Conservation (phyloP, 2,329 filamentous ascomycete species). For the Alternaria incomplexa region DNA sequence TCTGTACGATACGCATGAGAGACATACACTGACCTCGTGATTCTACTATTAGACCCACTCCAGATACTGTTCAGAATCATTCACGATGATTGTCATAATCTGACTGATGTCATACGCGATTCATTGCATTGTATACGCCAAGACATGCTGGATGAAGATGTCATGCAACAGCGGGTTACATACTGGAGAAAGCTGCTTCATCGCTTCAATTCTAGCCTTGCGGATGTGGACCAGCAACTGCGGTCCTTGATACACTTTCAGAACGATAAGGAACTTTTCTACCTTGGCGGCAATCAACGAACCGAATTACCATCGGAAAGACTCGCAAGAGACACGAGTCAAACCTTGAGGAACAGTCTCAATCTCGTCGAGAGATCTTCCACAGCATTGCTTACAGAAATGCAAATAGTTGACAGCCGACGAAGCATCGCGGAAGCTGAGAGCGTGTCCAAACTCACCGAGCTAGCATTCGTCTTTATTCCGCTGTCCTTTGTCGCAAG, state of each 20-base stretch:
- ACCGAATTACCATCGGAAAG: not conserved
- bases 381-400: constrained; percentile 46
- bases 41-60: constrained; percentile 61
- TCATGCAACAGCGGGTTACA: not conserved
- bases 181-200: not conserved
- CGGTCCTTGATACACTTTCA: not conserved
- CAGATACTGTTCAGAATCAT: constrained; percentile 16
- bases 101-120: constrained; percentile 17
- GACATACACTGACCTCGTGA: not conserved
- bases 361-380: not conserved
- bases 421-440: constrained; percentile 39
- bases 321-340: not conserved
- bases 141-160: constrained; percentile 16
- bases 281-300: not conserved
- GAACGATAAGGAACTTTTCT: not conserved
- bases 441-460: constrained; percentile 39
- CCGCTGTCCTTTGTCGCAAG: constrained; percentile 36
- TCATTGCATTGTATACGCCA: constrained; percentile 23
- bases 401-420: constrained; percentile 36
- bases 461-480: constrained; percentile 43
- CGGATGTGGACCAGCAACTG: not conserved
- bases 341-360: not conserved
- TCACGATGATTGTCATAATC: constrained; percentile 14
- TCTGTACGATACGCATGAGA: not conserved
- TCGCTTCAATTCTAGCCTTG: not conserved